Evolutionary conservation across 163 green algal genomes (phyloP), one percentile per base, ranked within the genome.

Genomic region (Scenedesmus sp.): DNA sequence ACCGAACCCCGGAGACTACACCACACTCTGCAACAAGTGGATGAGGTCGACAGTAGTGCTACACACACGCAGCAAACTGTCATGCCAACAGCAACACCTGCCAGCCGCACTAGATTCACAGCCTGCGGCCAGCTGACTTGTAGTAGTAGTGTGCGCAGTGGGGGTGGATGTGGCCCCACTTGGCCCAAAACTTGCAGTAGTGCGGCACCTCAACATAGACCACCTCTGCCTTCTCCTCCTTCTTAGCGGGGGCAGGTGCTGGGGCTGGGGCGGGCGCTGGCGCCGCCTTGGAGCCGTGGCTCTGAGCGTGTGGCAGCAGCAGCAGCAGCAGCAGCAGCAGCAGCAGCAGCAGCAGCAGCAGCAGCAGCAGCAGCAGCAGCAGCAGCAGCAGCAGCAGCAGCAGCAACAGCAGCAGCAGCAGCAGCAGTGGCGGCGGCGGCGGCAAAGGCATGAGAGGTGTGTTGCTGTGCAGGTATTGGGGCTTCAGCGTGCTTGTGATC

Each of bases 321-420:
- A 67, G n/a, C 76, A 91, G 26, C 87, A 91, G 52, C 87, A 91
- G 74, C 74, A 86, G 57, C 26, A 57, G 46, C 86, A 90, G 46
- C 9, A 83, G 46, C 64, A 82, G 64, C 60, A 82, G 86, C 55
- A 83, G 46, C 86, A 90, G 66, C 86, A 84, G 10, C 76, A 57
- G 76, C 26, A 90, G 66, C 52, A 81, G 66, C 86, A 82, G 84
- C 16, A 13, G 4, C 12, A 15, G 3, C 10, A 6, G 52, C 23
- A 15, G 16, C 67, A 34, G 13, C 13, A 66, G 7, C n/a, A n/a
- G 57, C 34, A 57, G 87, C 26, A 73, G 76, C 1, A 67, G n/a
- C 76, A 91, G 26, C 87, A 8, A 55, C 34, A 57, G 87, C 26
- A 73, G 76, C 1, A 67, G n/a, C 76, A 91, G 26, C 87, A 83